Conservation (phyloP, 2,329 filamentous ascomycete genomes). For the Talaromyces islandicus region DNA sequence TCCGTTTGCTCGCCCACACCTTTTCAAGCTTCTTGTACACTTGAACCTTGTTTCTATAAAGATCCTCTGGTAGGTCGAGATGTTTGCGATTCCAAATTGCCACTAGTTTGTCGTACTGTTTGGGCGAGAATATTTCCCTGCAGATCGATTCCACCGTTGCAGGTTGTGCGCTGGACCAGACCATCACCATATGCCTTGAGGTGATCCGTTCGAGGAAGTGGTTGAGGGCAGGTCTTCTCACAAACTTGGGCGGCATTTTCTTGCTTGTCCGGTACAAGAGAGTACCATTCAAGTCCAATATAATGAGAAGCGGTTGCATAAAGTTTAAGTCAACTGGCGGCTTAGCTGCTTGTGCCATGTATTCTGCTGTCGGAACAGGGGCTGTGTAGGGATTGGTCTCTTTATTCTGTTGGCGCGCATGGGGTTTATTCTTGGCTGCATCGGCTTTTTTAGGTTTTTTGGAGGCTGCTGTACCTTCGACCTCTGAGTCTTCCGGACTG, state of each 20-base stretch:
- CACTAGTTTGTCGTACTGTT: slow-evolving; percentile 52
- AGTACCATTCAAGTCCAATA: slow-evolving; percentile 92
- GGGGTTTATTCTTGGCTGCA: too few relatives aligned
- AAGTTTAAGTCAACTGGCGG: slow-evolving; percentile 36
- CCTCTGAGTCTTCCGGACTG: background rate
- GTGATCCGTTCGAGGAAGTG: slow-evolving; percentile 70
- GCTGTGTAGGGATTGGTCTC: slow-evolving; percentile 31
- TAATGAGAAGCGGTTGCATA: slow-evolving; percentile 65
- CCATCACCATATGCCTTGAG: slow-evolving; percentile 68
- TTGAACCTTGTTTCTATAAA: slow-evolving; percentile 69
- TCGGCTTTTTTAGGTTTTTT: background rate
- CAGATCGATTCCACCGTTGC: slow-evolving; percentile 61
- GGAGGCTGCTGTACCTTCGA: background rate
- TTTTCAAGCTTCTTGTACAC: slow-evolving; percentile 79
- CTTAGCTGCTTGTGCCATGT: slow-evolving; percentile 52
- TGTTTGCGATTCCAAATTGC: slow-evolving; percentile 73
- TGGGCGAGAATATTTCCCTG: slow-evolving; percentile 52
- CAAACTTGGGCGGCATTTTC: slow-evolving; percentile 48
- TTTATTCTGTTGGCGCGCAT: background rate
- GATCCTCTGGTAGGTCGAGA: slow-evolving; percentile 58
- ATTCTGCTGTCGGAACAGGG: slow-evolving; percentile 55
- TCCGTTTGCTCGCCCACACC: slow-evolving; percentile 57
- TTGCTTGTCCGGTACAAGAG: slow-evolving; percentile 65
- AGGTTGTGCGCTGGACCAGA: slow-evolving; percentile 83
- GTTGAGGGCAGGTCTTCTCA: slow-evolving; percentile 61